Evolutionary conservation across 2,329 filamentous ascomycete species (phyloP).

Genomic region (Emmonsiellopsis sp.): DNA sequence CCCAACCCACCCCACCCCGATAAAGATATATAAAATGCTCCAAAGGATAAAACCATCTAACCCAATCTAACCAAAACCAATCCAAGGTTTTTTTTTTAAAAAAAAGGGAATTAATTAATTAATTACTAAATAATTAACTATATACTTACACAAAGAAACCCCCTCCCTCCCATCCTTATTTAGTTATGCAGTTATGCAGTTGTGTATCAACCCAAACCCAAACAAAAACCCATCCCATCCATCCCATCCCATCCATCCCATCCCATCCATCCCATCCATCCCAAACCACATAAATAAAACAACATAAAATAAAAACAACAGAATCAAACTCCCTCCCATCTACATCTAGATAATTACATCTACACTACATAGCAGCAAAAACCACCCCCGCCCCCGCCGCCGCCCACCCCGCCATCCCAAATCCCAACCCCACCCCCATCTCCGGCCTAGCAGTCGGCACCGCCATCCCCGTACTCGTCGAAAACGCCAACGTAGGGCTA

Average conservation of each 20-base stretch:
- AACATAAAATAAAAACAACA: too few relatives aligned
- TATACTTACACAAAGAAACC: background rate
- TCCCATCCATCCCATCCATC: background rate
- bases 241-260: too few relatives aligned
- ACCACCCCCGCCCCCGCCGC: slow-evolving; percentile 12
- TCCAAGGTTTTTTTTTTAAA: too few relatives aligned
- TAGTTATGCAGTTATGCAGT: background rate
- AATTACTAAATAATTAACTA: background rate
- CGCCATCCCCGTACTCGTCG: background rate
- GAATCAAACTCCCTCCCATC: background rate
- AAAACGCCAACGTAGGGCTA: background rate
- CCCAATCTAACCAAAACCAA: too few relatives aligned
- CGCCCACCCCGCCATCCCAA: slow-evolving; percentile 4
- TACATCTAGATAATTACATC: too few relatives aligned
- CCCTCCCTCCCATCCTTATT: background rate
- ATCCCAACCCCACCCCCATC: slow-evolving; percentile 2
- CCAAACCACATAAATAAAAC: too few relatives aligned
- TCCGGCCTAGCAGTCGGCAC: slow-evolving; percentile 7
- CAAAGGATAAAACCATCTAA: too few relatives aligned
- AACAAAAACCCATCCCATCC: background rate
- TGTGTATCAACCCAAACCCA: background rate
- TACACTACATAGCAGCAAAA: slow-evolving; percentile 10
- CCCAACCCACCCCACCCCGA: too few relatives aligned
- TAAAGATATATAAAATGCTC: too few relatives aligned
- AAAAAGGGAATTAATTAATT: background rate